Evolutionary conservation across 768 basidiomycete species (phyloP), one percentile per base, ranked within the genome.

Genomic region (Rhodotorula kratochvilovae): DNA sequence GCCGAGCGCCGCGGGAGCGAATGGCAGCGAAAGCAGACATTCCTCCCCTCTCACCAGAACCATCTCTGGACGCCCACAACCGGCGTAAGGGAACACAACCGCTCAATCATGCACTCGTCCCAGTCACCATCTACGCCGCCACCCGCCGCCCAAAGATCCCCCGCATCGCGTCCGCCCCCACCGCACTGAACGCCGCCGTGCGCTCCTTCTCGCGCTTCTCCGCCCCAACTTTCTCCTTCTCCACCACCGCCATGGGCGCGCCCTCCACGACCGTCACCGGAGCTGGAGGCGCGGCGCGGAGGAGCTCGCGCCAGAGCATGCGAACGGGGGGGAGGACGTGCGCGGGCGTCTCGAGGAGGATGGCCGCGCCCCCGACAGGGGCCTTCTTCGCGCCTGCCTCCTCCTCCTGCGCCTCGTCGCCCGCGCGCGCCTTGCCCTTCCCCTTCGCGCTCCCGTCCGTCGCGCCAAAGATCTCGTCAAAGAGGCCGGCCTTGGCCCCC

Each of bases 401-500:
- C 21, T 13, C 57, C 12, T 12, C 25, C 50, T 2, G n/a, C 29
- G 19, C 39, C 39, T 19, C 7, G 53, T 13, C 48, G 51, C 29
- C 60, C 23, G 51, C 39, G 23, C 36, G 57, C 17, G 36, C 46
- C 68, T 70, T 67, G 3, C 61, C 60, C 45, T 62, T 55, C 35
- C 46, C 60, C n/a, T 63, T 63, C 21, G 12, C 4, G 31, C 27
- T 27, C 48, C 23, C 25, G 53, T 70, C 73, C 11, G 29, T 61
- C 6, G 43, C 16, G 13, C 73, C 73, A 23, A 75, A 79, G 54
- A 80, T 74, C 42, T 80, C 79, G 68, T 74, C 73, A 16, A 74
- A 72, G 7, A 70, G 59, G 6, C 70, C 55, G 31, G 68, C 57
- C 27, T 57, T 64, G 36, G 65, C 63, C 12, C 42, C 17, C 31